Evolutionary conservation across 352 stramenopile genomes (phyloP).

Genomic region (Thraustotheca clavata): DNA sequence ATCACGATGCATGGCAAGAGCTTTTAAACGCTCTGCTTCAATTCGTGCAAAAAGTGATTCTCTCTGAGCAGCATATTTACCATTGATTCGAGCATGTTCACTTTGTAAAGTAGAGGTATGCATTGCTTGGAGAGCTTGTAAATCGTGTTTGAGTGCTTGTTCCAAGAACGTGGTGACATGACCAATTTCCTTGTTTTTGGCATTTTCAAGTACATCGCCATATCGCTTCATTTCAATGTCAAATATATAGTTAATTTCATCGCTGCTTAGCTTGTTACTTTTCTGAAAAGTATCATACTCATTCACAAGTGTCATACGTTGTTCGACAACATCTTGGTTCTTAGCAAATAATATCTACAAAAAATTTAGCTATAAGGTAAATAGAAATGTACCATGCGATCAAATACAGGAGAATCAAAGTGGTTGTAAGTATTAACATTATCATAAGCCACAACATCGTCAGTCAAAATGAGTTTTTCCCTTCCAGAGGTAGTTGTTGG

Average conservation of each 20-base stretch:
- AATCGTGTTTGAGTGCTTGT: constrained; percentile 42
- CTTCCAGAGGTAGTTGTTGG: constrained; percentile 26
- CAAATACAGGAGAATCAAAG: constrained; percentile 55
- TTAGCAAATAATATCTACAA: constrained; percentile 44
- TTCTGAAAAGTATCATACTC: constrained; percentile 40
- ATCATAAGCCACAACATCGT: constrained; percentile 53
- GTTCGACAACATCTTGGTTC: constrained; percentile 48
- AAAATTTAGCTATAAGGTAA: neutral
- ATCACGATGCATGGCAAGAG: constrained; percentile 36
- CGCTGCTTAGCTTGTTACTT: constrained; percentile 38
- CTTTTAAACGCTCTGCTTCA: constrained; percentile 36
- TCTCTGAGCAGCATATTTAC: constrained; percentile 48
- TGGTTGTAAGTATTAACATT: constrained; percentile 49
- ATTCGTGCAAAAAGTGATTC: constrained; percentile 30
- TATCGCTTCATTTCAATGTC: constrained; percentile 32
- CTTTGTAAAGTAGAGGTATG: constrained; percentile 43
- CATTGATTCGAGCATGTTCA: constrained; percentile 52
- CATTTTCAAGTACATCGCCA: constrained; percentile 33
- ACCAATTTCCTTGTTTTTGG: constrained; percentile 31
- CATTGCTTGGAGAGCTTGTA: constrained; percentile 53
- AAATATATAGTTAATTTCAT: constrained; percentile 47
- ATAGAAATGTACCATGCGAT: constrained; percentile 31
- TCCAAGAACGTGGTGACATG: constrained; percentile 42
- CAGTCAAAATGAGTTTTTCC: constrained; percentile 55
- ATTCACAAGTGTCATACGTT: constrained; percentile 37